Evolutionary conservation across 164 flowering plant genomes (phyloP).

Genomic region (Stephania japonica): DNA sequence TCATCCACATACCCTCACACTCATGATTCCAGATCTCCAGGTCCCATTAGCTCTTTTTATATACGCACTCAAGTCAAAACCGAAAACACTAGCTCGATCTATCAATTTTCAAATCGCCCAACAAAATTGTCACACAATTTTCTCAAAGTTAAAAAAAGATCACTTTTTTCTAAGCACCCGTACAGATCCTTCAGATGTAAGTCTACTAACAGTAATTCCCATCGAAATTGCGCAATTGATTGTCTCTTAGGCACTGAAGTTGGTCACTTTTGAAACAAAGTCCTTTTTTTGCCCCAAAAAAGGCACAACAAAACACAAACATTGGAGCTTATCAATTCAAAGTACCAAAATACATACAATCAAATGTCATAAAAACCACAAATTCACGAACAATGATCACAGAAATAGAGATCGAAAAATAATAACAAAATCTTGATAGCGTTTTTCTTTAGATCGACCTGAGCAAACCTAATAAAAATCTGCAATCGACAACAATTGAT

Average conservation of each 20-base stretch:
- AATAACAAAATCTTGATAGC: not conserved
- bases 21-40: no score
- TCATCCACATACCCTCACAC: no score
- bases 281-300: not conserved
- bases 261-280: not conserved
- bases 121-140: not conserved
- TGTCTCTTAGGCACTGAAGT: not conserved
- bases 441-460: not conserved
- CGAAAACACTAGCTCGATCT: not conserved
- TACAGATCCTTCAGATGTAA: not conserved
- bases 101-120: not conserved
- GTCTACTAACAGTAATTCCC: not conserved
- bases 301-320: not conserved
- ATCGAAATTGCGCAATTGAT: not conserved
- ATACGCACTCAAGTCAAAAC: no score
- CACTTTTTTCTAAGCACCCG: not conserved
- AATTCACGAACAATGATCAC: not conserved
- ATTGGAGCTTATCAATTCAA: not conserved
- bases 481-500: not conserved
- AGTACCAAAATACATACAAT: not conserved
- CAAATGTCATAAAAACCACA: not conserved
- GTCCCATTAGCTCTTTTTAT: no score
- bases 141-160: no score
- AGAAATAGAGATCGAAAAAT: not conserved
- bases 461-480: not conserved